phyloP scores from a whole-genome alignment of 148 eudicot genomes.

The Heliosperma pusillum region DNA sequence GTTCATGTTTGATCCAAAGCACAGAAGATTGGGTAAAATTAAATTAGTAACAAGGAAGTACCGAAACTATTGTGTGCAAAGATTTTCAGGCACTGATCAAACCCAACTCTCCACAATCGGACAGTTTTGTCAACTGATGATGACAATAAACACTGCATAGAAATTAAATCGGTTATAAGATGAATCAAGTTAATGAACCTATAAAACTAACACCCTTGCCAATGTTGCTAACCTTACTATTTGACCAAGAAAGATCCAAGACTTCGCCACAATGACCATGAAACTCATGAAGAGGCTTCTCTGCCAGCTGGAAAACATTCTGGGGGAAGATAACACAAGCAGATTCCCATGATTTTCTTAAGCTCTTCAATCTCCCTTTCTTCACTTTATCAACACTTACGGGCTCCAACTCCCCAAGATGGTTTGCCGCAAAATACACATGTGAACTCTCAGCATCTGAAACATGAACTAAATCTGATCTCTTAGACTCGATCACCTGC shows the following conservation, averaged over 20 bases:
- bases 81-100: conserved; percentile 54
- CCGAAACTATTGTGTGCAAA: conserved; percentile 76
- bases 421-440: conserved; percentile 47
- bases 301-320: conserved; percentile 49
- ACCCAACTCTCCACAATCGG: conserved; percentile 79
- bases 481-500: conserved; percentile 57
- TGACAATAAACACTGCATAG: conserved; percentile 62
- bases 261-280: conserved; percentile 73
- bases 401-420: conserved; percentile 49
- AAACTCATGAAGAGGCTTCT: conserved; percentile 80
- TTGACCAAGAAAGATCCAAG: conserved; percentile 90
- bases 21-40: neutral
- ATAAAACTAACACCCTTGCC: neutral
- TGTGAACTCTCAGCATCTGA: conserved; percentile 46
- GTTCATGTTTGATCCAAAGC: conserved; percentile 4
- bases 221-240: conserved; percentile 53
- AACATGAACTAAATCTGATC: conserved; percentile 30
- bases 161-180: conserved; percentile 7
- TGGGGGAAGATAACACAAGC: conserved; percentile 72
- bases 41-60: conserved; percentile 21
- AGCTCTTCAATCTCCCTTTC: conserved; percentile 32
- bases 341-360: conserved; percentile 53
- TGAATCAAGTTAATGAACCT: neutral
- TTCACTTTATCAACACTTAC: conserved; percentile 44
- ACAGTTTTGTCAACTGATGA: conserved; percentile 83